Conservation (phyloP, 768 basidiomycete species). For the Hericium erinaceus region DNA sequence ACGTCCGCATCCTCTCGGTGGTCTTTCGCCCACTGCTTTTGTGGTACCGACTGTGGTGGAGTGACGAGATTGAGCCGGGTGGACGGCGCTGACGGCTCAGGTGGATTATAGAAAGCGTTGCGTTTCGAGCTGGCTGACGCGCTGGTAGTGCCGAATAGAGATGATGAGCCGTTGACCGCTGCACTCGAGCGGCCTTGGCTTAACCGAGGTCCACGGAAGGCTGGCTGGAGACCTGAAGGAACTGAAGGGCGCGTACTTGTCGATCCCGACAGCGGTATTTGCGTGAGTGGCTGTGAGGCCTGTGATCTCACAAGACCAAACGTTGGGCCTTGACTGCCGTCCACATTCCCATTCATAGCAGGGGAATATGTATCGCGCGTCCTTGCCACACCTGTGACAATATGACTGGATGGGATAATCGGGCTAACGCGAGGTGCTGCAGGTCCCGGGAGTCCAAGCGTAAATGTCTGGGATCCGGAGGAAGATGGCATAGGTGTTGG, state of each 20-base stretch:
- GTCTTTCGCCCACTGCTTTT: too few species aligned
- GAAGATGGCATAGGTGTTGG: background rate
- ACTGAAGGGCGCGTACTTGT: background rate
- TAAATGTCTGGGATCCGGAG: constrained; percentile 2
- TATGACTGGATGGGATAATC: background rate
- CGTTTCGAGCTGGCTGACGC: background rate
- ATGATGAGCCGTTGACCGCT: background rate
- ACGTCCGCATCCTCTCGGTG: background rate
- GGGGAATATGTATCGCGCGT: background rate
- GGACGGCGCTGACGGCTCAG: background rate
- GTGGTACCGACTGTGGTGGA: background rate
- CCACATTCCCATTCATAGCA: background rate
- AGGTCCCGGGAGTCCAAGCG: constrained; percentile 1
- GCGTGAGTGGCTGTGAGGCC: background rate
- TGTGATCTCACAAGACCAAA: background rate
- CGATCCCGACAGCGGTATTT: background rate
- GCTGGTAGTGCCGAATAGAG: background rate
- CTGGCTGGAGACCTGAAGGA: background rate
- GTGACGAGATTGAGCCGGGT: background rate
- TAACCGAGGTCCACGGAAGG: background rate
- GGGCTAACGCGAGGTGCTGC: background rate
- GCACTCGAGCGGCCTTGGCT: background rate
- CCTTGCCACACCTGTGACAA: background rate
- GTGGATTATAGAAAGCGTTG: background rate
- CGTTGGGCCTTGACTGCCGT: background rate